Evolutionary conservation across 1,284 basidiomycete genomes (phyloP).

Genomic region (Cystobasidiaceae sp.): DNA sequence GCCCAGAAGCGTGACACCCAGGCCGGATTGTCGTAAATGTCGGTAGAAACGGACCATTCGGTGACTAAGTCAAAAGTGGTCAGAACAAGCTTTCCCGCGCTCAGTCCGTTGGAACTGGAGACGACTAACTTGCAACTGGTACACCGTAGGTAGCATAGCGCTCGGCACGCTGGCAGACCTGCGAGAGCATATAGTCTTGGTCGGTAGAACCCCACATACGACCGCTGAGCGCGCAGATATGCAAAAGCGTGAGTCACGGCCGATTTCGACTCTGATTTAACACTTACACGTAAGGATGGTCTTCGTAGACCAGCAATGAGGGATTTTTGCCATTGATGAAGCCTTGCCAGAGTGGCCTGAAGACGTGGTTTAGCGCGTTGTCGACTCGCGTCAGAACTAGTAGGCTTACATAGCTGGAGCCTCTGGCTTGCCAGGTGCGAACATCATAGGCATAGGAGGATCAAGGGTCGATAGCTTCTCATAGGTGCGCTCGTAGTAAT

Average conservation of each 20-base stretch:
- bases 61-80: background rate
- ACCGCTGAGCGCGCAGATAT: constrained; percentile 31
- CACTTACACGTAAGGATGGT: constrained; percentile 39
- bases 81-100: background rate
- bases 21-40: constrained; percentile 36
- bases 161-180: constrained; percentile 40
- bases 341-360: constrained; percentile 25
- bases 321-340: constrained; percentile 40
- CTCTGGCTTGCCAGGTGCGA: constrained; percentile 28
- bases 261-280: background rate
- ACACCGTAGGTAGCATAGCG: constrained; percentile 42
- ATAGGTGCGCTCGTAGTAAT: constrained; percentile 31
- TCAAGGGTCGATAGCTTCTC: constrained; percentile 1
- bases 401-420: constrained; percentile 11
- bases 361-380: constrained; percentile 12
- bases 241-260: background rate
- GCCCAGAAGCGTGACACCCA: constrained; percentile 42
- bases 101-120: constrained; percentile 35
- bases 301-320: constrained; percentile 40
- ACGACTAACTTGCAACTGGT: constrained; percentile 35
- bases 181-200: constrained; percentile 37
- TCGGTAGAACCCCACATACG: constrained; percentile 41
- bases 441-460: constrained; percentile 27
- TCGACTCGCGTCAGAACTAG: constrained; percentile 10
- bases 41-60: constrained; percentile 39